phyloP scores from a whole-genome alignment of 306 rosid genomes.

The Prosopis cineraria region DNA sequence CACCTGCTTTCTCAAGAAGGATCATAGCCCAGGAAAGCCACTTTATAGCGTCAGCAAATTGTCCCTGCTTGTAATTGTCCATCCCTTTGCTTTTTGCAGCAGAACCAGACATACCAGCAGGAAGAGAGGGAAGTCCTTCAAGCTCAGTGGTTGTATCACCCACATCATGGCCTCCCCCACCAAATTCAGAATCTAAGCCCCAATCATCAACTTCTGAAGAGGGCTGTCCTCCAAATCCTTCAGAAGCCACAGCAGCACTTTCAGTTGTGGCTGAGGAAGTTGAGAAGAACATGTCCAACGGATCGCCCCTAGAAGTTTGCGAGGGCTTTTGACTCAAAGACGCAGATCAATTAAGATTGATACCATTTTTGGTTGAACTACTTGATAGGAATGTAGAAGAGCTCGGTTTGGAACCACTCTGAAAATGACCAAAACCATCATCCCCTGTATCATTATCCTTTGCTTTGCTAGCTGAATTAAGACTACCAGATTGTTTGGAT shows the following conservation, averaged over 20 bases:
- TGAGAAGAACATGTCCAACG: slow-evolving; percentile 71
- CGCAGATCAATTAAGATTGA: slow-evolving; percentile 47
- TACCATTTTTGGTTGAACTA: slow-evolving; percentile 34
- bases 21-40: slow-evolving; percentile 94
- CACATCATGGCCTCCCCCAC: slow-evolving; percentile 57
- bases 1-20: slow-evolving; percentile 81
- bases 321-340: slow-evolving; percentile 46
- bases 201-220: slow-evolving; percentile 71
- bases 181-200: slow-evolving; percentile 77
- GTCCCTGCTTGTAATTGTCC: slow-evolving; percentile 94
- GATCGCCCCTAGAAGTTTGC: slow-evolving; percentile 64
- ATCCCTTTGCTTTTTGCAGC: slow-evolving; percentile 83
- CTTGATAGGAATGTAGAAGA: slow-evolving; percentile 43
- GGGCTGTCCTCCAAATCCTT: slow-evolving; percentile 46
- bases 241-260: slow-evolving; percentile 33
- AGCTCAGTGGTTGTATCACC: slow-evolving; percentile 88
- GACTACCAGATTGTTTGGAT: slow-evolving; percentile 55
- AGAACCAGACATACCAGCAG: slow-evolving; percentile 75
- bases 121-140: slow-evolving; percentile 97
- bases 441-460: slow-evolving; percentile 33
- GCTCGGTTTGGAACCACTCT: slow-evolving; percentile 67
- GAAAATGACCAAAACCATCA: slow-evolving; percentile 78
- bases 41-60: slow-evolving; percentile 93
- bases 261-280: slow-evolving; percentile 51
- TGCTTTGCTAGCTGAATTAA: slow-evolving; percentile 53